Base-by-base conservation (phyloP, 139 green algal species). In the Limnomonas spitsbergensis region DNA sequence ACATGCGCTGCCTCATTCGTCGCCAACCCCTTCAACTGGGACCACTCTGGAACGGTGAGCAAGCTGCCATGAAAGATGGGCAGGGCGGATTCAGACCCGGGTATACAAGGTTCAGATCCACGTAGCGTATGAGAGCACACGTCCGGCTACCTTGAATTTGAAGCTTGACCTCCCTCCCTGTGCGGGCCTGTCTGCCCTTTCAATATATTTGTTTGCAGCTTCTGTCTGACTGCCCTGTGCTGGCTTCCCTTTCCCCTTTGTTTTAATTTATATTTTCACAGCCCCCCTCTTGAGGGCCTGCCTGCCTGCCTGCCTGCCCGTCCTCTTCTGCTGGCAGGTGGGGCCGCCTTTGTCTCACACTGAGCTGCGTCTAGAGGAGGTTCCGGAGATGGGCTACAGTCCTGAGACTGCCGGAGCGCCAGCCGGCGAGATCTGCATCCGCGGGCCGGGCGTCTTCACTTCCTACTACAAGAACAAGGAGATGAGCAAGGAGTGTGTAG, bases 1-100 rank as follows among this genome's bases (percentile, higher is more conserved):
- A 95, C 92, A 0, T 97, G 91, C 70, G 94, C 90, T 14, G 93
- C 90, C 4, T 92, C 88, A 35, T 97, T 91, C 88, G 82, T 95
- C 70, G 87, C 89, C n/a, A 72, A 73, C 47, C 89, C 89, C 26
- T 80, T 81, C 77, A 77, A 75, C 31, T 69, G 53, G 36, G n/a
- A 77, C 1, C 78, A 88, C 53, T 35, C 80, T 4, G 83, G 82
- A 53, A 98, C 92, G 6, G 94, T 98, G 72, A 92, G 94, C 9
- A 77, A 85, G 2, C 90, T 91, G 1, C 80, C 93, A 81, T 92
- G 47, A 61, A 61, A 61, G n/a, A n/a, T n/a, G n/a, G n/a, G n/a
- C n/a, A n/a, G n/a, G n/a, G n/a, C n/a, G n/a, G n/a, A n/a, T n/a
- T n/a, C n/a, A n/a, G n/a, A n/a, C n/a, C n/a, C n/a, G n/a, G n/a